phyloP scores from a whole-genome alignment of 2,329 filamentous ascomycete species.

The Teratosphaeria viscida region DNA sequence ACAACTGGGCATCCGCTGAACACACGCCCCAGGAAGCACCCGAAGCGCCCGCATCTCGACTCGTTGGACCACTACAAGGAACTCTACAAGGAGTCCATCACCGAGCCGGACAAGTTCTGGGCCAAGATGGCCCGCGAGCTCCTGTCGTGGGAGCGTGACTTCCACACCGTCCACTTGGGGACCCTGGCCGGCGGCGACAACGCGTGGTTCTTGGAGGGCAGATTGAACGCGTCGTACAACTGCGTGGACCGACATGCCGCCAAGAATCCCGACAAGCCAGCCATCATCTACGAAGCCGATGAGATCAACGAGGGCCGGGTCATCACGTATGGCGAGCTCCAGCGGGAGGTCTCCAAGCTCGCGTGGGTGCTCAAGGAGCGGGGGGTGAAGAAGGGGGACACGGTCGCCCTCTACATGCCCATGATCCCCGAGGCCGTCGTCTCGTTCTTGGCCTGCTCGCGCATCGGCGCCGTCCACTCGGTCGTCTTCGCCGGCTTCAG shows the following conservation, averaged over 20 bases:
- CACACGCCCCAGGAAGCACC: conserved; percentile 44
- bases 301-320: conserved; percentile 77
- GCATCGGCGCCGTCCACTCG: conserved; percentile 92
- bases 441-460: conserved; percentile 78
- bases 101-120: conserved; percentile 85
- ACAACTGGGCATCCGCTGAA: conserved; percentile 10
- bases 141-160: conserved; percentile 81
- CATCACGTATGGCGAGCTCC: conserved; percentile 85
- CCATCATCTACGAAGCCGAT: conserved; percentile 98
- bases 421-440: conserved; percentile 97
- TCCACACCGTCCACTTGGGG: conserved; percentile 76
- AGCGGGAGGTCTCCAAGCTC: conserved; percentile 79
- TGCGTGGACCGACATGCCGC: conserved; percentile 95
- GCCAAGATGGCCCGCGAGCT: conserved; percentile 74
- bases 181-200: conserved; percentile 69
- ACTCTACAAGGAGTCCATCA: conserved; percentile 74
- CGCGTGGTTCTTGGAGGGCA: conserved; percentile 90
- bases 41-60: conserved; percentile 48
- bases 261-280: conserved; percentile 82
- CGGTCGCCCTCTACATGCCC: conserved; percentile 90
- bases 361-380: conserved; percentile 86
- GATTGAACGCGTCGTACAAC: conserved; percentile 93
- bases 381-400: conserved; percentile 94
- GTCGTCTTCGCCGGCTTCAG: conserved; percentile 98
- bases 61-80: conserved; percentile 52